Base-by-base conservation (phyloP, 2,329 filamentous ascomycete genomes). In the Diaporthe citri region DNA sequence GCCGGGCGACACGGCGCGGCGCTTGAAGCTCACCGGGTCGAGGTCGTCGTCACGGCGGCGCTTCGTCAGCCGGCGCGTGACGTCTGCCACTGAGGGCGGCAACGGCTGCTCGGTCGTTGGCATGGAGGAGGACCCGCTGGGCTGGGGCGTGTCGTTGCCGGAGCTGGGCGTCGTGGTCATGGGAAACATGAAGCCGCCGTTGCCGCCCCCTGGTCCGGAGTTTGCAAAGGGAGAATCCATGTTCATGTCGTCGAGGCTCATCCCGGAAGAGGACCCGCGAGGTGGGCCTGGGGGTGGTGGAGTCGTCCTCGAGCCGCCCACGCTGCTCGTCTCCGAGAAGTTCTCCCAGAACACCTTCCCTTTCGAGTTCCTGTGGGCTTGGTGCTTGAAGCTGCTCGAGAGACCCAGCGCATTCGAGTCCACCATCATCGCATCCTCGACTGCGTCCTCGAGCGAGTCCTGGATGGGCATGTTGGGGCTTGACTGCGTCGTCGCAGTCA, bases 21-120 rank as follows among this genome's bases (percentile, higher is more conserved):
- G 91, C 85, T 98, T 98, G 86, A 98, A 96, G 76, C 93, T 94
- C 52, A 92, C 90, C 2, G 94, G 93, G 81, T 98, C 96, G 74
- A 98, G 93, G 80, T 98, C 96, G 80, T 98, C 95, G 77, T 98
- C 96, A 73, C 95, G 90, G 31, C 95, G 91, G n/a, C 96, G 92
- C 82, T 96, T 97, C 82, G 90, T 91, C 73, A 76, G 74, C 76
- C 95, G 94, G 12, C 94, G 90, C 6, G 93, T 93, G 69, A 96
- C 91, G 79, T 97, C 94, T 15, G 93, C 91, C 1, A 93, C 90
- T 0, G 90, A 93, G 0, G 93, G 92, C 3, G 88, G 86, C n/a
- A 87, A 56, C 46, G 72, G 74, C 31, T 76, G 73, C 46, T 74
- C 69, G 17, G 75, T 39, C 25, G 64, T 80, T 64, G 80, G 80